phyloP scores from a whole-genome alignment of 805 yeast species.

The Spencermartinsiella europaea region DNA sequence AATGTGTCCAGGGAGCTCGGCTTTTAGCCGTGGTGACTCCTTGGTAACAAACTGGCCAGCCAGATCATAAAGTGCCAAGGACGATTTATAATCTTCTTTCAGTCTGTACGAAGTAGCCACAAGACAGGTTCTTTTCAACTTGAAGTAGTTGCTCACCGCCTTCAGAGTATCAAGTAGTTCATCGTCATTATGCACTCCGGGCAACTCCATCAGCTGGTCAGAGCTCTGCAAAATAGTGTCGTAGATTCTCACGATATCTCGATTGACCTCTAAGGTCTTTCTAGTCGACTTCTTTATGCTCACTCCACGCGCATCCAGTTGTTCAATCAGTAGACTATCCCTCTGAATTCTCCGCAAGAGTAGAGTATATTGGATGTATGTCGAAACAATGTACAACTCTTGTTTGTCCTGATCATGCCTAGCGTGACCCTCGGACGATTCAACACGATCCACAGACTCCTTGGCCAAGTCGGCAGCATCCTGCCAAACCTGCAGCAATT shows the following conservation, averaged over 20 bases:
- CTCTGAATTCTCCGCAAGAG: conserved; percentile 66
- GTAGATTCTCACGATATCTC: conserved; percentile 45
- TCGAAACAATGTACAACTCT: conserved; percentile 68
- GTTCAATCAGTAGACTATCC: conserved; percentile 46
- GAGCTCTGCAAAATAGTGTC: conserved; percentile 50
- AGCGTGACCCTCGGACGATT: conserved; percentile 23
- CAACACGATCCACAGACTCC: conserved; percentile 46
- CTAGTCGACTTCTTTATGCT: conserved; percentile 12
- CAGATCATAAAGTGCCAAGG: conserved; percentile 28
- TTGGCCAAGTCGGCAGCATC: conserved; percentile 59
- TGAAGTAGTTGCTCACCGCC: conserved; percentile 44
- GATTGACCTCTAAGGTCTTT: conserved; percentile 5
- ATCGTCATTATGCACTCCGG: conserved; percentile 89
- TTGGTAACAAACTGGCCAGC: conserved; percentile 18
- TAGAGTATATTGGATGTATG: conserved; percentile 68
- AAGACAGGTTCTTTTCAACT: conserved; percentile 38
- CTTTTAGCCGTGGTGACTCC: conserved; percentile 1
- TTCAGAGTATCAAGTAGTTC: conserved; percentile 52
- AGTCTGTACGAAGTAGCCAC: conserved; percentile 38
- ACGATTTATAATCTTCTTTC: conserved; percentile 25
- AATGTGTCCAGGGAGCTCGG: conserved; percentile 9
- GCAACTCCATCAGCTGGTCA: conserved; percentile 64
- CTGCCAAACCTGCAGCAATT: conserved; percentile 58
- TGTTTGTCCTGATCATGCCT: conserved; percentile 49
- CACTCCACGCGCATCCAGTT: conserved; percentile 11